phyloP scores from a whole-genome alignment of 163 green algal genomes.

The Chlamydomonas reinhardtii region DNA sequence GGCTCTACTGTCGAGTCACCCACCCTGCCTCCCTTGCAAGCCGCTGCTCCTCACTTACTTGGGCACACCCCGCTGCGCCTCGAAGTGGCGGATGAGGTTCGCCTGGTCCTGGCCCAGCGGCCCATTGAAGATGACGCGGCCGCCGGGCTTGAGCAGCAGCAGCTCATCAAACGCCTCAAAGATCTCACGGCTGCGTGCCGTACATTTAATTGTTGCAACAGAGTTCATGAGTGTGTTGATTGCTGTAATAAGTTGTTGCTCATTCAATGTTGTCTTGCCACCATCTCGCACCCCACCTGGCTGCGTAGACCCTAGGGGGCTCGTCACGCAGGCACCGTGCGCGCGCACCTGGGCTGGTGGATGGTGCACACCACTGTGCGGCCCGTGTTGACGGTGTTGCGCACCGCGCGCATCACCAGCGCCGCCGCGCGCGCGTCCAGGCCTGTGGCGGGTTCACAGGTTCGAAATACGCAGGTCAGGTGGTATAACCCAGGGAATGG shows the following conservation, averaged over 20 bases:
- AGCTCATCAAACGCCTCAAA: slow-evolving; percentile 70
- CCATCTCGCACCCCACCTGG: no score
- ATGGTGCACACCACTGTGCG: slow-evolving; percentile 82
- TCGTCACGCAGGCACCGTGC: no score
- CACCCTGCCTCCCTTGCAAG: no score
- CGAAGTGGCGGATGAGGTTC: background rate
- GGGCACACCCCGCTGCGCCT: background rate
- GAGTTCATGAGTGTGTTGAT: no score
- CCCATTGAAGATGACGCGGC: slow-evolving; percentile 36
- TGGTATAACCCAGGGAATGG: no score
- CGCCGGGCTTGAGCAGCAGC: slow-evolving; percentile 28
- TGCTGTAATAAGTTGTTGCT: no score
- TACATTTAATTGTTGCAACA: no score
- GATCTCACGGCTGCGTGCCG: slow-evolving; percentile 62
- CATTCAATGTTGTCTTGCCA: no score
- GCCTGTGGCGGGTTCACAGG: slow-evolving; percentile 50
- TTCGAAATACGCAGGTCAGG: no score
- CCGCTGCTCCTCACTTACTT: no score
- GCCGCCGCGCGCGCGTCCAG: slow-evolving; percentile 85
- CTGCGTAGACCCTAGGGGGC: no score
- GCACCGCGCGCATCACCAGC: slow-evolving; percentile 85
- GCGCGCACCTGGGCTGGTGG: slow-evolving; percentile 54
- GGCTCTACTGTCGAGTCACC: no score
- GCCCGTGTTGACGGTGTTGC: slow-evolving; percentile 73
- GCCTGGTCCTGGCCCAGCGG: background rate